Evolutionary conservation across 306 rosid genomes (phyloP).

Genomic region (Gleditsia sinensis): DNA sequence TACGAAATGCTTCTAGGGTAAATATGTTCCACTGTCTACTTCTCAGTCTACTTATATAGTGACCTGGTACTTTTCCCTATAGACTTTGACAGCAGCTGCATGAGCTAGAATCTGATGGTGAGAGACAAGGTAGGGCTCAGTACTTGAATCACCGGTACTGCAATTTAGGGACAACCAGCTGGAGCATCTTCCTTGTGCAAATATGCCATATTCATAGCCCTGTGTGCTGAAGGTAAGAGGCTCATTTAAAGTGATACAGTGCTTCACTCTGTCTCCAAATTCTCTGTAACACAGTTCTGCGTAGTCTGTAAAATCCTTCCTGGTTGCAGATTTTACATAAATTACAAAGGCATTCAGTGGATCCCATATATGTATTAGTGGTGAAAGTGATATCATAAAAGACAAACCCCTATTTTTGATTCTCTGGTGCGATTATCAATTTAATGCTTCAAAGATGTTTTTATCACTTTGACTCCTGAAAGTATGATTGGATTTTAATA

Average conservation of each 20-base stretch:
- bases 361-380: not conserved
- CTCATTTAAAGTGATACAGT: constrained; percentile 57
- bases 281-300: constrained; percentile 50
- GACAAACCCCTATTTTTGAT: no score
- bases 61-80: constrained; percentile 49
- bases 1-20: no score
- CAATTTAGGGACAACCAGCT: constrained; percentile 39
- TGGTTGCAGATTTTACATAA: constrained; percentile 33
- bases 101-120: constrained; percentile 52
- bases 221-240: constrained; percentile 33
- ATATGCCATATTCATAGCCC: constrained; percentile 38
- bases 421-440: no score
- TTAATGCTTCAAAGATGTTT: no score
- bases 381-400: not conserved
- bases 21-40: no score
- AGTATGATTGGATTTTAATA: no score
- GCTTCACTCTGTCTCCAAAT: constrained; percentile 63
- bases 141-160: constrained; percentile 39
- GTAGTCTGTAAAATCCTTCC: constrained; percentile 46
- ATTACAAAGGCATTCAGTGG: not conserved
- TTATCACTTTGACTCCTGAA: no score
- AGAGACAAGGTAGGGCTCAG: constrained; percentile 51
- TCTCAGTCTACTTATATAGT: no score
- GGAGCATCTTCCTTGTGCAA: constrained; percentile 61
- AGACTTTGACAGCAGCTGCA: constrained; percentile 46